These are phyloP conservation scores for Sequoia sempervirens DNA, from an alignment of 75 land plant genomes.

Conservation along the genomic window DNA sequence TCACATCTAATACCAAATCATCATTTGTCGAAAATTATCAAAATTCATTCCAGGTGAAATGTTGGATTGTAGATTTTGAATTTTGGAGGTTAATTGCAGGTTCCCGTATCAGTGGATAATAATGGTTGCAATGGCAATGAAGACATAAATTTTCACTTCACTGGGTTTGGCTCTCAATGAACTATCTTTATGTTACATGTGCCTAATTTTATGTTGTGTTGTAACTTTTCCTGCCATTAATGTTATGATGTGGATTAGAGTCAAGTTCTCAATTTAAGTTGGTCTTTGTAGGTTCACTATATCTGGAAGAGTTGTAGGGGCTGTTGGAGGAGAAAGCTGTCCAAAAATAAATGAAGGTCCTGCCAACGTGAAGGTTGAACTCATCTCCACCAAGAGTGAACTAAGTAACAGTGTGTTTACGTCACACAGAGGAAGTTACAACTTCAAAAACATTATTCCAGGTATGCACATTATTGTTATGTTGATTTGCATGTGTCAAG, in stretches of 20 bases:
- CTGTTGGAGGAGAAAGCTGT: conserved; percentile 87
- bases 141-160: conserved; percentile 89
- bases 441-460: conserved; percentile 70
- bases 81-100: conserved; percentile 32
- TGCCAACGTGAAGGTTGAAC: conserved; percentile 60
- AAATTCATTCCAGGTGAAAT: too few species aligned
- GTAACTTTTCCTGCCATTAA: neutral
- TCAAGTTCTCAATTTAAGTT: neutral
- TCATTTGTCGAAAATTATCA: neutral
- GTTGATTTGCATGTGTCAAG: neutral
- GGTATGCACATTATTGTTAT: conserved; percentile 29
- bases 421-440: conserved; percentile 44
- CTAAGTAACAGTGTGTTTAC: conserved; percentile 46
- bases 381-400: conserved; percentile 39
- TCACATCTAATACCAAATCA: neutral
- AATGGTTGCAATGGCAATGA: conserved; percentile 87
- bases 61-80: neutral
- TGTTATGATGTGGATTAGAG: neutral
- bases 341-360: conserved; percentile 65
- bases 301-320: conserved; percentile 78
- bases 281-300: conserved; percentile 58
- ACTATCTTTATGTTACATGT: neutral
- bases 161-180: conserved; percentile 49
- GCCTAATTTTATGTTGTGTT: neutral
- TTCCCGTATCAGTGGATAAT: conserved; percentile 74